Base-by-base conservation (phyloP, 2,329 filamentous ascomycete genomes). In the Cladophialophora yegresii region DNA sequence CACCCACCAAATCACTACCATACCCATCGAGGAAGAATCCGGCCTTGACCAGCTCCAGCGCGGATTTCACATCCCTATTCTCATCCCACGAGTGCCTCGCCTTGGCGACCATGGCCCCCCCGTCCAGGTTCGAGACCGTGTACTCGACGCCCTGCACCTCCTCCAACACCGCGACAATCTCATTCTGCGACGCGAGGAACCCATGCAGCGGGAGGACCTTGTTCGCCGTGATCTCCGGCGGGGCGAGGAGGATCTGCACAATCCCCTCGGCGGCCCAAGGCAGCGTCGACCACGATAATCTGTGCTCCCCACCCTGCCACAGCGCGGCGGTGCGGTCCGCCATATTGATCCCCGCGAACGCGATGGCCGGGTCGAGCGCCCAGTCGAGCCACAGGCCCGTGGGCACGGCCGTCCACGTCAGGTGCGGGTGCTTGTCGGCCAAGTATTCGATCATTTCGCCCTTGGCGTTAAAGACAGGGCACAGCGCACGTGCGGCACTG, bases 201-300 rank as follows among this genome's bases (percentile, higher is more conserved):
- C 80, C 78, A 3, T 80, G 72, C 22, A 84, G 73, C 62, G 77
- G 79, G 1, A 87, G 76, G 3, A 71, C 63, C 3, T 79, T 76
- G 71, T 87, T 86, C 72, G 79, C 80, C 22, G 84, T 86, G 16
- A 8, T 6, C 70, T 83, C 79, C 1, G 82, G 78, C 0, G 77
- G 79, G 58, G 85, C 76, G 8, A 70, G 62, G 0, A 86, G 72
- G 1, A 85, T 74, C 0, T 79, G 80, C 0, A 80, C 78, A 0
- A 87, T 77, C 1, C 79, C 81, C 23, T 80, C 75, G 0, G 74
- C 83, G 12, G 86, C 70, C 1, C 77, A 77, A 0, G 72, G 67
- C 0, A 87, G 74, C 0, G 79, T 83, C 0, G 84, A 83, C 10
- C 77, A 63, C 54, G 78, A 82, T 71, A 85, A 81, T 13, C 73